Evolutionary conservation across 2,329 filamentous ascomycete species (phyloP), one percentile per base, ranked within the genome.

Genomic region (Nothopassalora personata): DNA sequence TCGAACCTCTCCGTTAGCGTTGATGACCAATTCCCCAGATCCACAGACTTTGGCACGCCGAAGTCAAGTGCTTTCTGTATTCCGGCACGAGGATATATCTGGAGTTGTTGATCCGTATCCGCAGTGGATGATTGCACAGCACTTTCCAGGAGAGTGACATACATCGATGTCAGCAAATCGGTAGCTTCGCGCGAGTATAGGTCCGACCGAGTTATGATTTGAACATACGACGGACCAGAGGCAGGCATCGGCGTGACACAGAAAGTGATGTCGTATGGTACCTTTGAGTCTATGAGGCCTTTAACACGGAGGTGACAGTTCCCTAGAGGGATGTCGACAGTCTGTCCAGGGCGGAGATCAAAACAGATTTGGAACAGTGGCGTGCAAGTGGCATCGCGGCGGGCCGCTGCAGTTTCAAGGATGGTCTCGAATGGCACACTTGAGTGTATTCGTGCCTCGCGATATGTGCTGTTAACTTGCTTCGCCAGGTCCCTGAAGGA

Each of bases 321-420:
- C 6, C 62, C 60, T 30, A 60, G 56, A 54, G 60, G 56, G 1
- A 60, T 54, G 4, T 57, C 39, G 4, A 56, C 56, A 34, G 56
- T 57, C 5, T 57, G 53, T 47, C 60, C 58, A 19, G 47, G 58
- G 13, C 60, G 60, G 31, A 62, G 72, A 56, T 76, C 68, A 39
- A 76, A 61, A 31, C 69, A 68, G 1, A 67, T 67, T 50, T 77
- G 75, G 59, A 76, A 75, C 3, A 77, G 59, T 2, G 75, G 74
- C n/a, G 50, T 67, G 34, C 70, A 60, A 7, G 61, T 62, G 1
- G 69, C 57, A 2, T 67, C 67, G 5, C 70, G 61, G 4, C 56
- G 46, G 19, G 70, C 51, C 5, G 64, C 56, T 1, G 73, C 52
- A 3, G 66, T 63, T 0, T 71, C 59, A 18, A 78, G 70, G 15